Evolutionary conservation across 768 basidiomycete species (phyloP).

Genomic region (Sporobolomyces phaffii): DNA sequence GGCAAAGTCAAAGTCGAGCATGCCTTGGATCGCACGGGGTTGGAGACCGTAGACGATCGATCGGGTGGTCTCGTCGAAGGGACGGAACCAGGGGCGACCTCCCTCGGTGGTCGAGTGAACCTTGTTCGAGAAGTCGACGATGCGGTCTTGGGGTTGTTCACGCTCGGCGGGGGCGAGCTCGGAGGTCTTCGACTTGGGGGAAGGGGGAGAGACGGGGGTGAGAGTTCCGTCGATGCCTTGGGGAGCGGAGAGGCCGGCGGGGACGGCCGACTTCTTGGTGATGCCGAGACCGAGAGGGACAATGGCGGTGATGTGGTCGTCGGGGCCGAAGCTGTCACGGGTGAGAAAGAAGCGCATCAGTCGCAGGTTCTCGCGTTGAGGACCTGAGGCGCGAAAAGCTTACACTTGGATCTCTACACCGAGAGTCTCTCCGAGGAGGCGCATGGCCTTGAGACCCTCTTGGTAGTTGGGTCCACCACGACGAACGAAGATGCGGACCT

Average conservation of each 20-base stretch:
- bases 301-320: conserved; percentile 96
- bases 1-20: conserved; percentile 98
- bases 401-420: conserved; percentile 73
- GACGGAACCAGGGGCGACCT: conserved; percentile 70
- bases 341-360: too few relatives aligned
- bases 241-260: conserved; percentile 42
- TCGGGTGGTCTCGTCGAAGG: conserved; percentile 87
- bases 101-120: conserved; percentile 23
- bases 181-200: conserved; percentile 46
- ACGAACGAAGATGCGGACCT: conserved; percentile 92
- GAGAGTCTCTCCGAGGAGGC: conserved; percentile 86
- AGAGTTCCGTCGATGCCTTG: conserved; percentile 50
- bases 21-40: conserved; percentile 96
- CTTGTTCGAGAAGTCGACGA: conserved; percentile 70
- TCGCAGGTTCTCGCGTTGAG: too few relatives aligned
- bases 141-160: conserved; percentile 75
- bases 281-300: conserved; percentile 96
- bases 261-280: conserved; percentile 48
- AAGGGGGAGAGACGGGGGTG: conserved; percentile 51
- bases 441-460: conserved; percentile 97
- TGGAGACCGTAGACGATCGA: conserved; percentile 98
- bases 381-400: too few relatives aligned
- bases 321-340: conserved; percentile 71
- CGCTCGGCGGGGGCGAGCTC: conserved; percentile 61
- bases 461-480: conserved; percentile 99